These are phyloP conservation scores for Calonectria hawksworthii DNA, from an alignment of 2,329 filamentous ascomycete genomes.

Conservation along the genomic window DNA sequence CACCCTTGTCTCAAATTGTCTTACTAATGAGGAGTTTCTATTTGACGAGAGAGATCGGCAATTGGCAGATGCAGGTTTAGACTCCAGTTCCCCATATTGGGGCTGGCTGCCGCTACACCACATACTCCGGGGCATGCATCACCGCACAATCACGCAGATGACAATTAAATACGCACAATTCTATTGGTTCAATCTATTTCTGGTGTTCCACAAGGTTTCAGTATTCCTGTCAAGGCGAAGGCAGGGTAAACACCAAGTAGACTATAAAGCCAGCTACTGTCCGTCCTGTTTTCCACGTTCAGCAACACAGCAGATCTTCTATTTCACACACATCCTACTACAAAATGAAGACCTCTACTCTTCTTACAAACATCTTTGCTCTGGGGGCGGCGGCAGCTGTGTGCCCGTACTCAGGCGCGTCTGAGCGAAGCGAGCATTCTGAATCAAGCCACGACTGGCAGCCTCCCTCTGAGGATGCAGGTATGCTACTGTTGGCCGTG, in stretches of 20 bases:
- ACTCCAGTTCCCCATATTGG: neutral
- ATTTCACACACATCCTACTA: neutral
- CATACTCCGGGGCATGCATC: neutral
- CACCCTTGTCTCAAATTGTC: neutral
- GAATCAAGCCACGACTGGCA: neutral
- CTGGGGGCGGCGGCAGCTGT: neutral
- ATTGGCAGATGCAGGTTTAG: neutral
- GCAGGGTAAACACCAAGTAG: neutral
- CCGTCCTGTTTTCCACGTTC: neutral
- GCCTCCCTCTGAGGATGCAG: neutral
- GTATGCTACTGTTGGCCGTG: neutral
- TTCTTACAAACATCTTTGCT: neutral
- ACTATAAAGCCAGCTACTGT: neutral
- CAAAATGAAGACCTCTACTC: neutral
- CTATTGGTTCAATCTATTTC: neutral
- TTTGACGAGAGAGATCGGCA: neutral
- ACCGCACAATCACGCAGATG: neutral
- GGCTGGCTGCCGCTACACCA: neutral
- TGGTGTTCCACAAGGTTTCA: neutral
- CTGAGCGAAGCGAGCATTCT: neutral
- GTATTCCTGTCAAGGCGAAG: neutral
- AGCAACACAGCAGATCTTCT: neutral
- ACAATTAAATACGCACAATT: neutral
- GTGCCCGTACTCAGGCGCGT: neutral
- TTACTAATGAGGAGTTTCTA: neutral